Evolutionary conservation across 768 basidiomycete genomes (phyloP).

Genomic region (Baorangia bicolor): DNA sequence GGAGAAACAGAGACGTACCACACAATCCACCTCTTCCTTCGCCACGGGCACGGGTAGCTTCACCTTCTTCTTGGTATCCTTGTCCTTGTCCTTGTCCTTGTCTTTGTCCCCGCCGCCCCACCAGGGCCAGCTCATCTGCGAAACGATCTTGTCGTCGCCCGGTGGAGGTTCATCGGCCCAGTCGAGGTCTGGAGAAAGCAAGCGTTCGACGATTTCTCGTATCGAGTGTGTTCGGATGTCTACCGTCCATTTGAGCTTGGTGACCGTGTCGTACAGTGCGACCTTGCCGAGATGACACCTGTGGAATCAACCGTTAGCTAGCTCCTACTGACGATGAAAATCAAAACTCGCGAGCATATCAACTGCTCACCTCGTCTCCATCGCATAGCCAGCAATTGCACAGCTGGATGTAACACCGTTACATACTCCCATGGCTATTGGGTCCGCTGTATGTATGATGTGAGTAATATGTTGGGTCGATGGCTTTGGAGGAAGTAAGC

Average conservation of each 20-base stretch:
- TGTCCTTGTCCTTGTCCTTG: conserved; percentile 28
- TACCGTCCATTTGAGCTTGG: conserved; percentile 75
- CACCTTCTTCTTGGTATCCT: conserved; percentile 17
- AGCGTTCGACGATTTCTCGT: conserved; percentile 63
- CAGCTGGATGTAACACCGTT: conserved; percentile 77
- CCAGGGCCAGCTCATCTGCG: conserved; percentile 24
- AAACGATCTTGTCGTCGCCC: conserved; percentile 2
- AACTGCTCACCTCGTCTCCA: conserved; percentile 59
- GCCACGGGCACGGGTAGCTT: conserved; percentile 44
- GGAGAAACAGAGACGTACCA: conserved; percentile 42
- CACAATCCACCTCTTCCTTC: conserved; percentile 60
- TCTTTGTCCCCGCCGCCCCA: conserved; percentile 34
- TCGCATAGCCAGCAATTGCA: conserved; percentile 80
- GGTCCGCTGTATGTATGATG: conserved; percentile 92
- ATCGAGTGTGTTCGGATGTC: conserved; percentile 72
- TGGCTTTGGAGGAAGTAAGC: conserved; percentile 42
- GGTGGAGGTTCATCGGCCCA: conserved; percentile 40
- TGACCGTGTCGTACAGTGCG: conserved; percentile 84
- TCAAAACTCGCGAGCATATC: not conserved
- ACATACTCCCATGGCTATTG: conserved; percentile 84
- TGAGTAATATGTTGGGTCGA: conserved; percentile 78
- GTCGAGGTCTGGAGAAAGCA: conserved; percentile 53
- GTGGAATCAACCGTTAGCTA: not conserved
- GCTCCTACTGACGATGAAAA: not conserved
- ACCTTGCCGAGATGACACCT: conserved; percentile 88